phyloP scores from a whole-genome alignment of 2,329 filamentous ascomycete genomes.

The Ophiostoma australiae region DNA sequence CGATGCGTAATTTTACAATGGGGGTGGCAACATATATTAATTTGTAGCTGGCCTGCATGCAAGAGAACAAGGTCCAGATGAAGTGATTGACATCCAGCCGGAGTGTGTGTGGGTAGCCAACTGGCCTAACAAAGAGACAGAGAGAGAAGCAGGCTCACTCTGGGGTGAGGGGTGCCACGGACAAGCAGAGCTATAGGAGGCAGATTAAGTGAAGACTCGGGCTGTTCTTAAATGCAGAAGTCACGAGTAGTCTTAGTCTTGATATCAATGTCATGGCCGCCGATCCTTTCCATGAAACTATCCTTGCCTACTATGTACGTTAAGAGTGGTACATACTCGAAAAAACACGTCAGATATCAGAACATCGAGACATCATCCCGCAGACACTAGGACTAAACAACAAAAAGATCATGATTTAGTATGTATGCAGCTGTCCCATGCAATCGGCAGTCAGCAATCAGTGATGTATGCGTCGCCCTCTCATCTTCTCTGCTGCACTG shows the following conservation, averaged over 20 bases:
- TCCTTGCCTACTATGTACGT: too few species aligned
- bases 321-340: too few species aligned
- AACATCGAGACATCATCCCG: not conserved
- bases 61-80: not conserved
- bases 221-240: too few species aligned
- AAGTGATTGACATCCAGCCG: not conserved
- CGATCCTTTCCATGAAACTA: too few species aligned
- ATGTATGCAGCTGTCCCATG: not conserved
- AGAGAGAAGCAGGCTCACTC: not conserved
- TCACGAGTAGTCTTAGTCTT: too few species aligned
- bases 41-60: not conserved
- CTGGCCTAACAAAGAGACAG: too few species aligned
- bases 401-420: constrained; percentile 8
- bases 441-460: not conserved
- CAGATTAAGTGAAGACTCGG: not conserved
- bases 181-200: not conserved
- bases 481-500: not conserved
- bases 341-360: not conserved
- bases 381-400: constrained; percentile 1
- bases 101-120: not conserved
- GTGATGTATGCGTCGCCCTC: not conserved
- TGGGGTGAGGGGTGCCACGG: not conserved
- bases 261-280: too few species aligned
- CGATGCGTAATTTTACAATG: not conserved
- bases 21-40: not conserved